Evolutionary conservation across 768 basidiomycete genomes (phyloP).

Genomic region (Pleurotus ostreatus): DNA sequence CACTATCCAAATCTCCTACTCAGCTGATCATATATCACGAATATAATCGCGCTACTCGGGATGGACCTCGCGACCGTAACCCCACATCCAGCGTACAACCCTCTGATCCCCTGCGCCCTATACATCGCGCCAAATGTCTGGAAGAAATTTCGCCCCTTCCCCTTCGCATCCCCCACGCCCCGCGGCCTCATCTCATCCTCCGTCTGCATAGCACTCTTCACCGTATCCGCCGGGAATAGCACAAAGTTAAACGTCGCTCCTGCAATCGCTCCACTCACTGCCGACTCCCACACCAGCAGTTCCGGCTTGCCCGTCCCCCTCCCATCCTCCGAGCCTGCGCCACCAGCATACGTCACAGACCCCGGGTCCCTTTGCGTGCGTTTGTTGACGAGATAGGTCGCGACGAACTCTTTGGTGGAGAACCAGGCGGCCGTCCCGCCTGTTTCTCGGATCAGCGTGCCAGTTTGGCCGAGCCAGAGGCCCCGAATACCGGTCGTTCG

Average conservation of each 20-base stretch:
- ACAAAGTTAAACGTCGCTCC: slow-evolving; percentile 78
- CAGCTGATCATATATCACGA: slow-evolving; percentile 82
- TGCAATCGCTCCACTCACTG: slow-evolving; percentile 72
- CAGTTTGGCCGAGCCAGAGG: slow-evolving; percentile 84
- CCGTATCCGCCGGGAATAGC: slow-evolving; percentile 86
- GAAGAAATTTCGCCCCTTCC: slow-evolving; percentile 42
- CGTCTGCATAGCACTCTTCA: slow-evolving; percentile 91
- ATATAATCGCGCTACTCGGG: slow-evolving; percentile 87
- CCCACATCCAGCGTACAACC: slow-evolving; percentile 86
- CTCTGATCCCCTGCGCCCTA: slow-evolving; percentile 64
- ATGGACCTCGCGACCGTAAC: slow-evolving; percentile 79
- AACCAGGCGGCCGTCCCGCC: slow-evolving; percentile 90
- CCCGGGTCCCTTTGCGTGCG: slow-evolving; percentile 22
- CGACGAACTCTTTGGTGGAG: slow-evolving; percentile 73
- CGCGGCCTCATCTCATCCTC: slow-evolving; percentile 69
- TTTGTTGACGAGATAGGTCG: slow-evolving; percentile 53
- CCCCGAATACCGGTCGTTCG: slow-evolving; percentile 55
- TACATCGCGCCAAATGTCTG: slow-evolving; percentile 70
- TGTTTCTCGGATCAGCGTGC: slow-evolving; percentile 83
- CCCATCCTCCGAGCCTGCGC: too few relatives aligned
- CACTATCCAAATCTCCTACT: slow-evolving; percentile 34
- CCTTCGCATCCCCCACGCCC: background rate
- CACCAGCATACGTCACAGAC: slow-evolving; percentile 9
- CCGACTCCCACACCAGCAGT: slow-evolving; percentile 70
- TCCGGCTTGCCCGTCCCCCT: slow-evolving; percentile 15